Percentiles rank a stretch among this genome's conserved stretches.
Conservation (phyloP, 2,329 filamentous ascomycete genomes). For the Calonectria leucothoes region DNA sequence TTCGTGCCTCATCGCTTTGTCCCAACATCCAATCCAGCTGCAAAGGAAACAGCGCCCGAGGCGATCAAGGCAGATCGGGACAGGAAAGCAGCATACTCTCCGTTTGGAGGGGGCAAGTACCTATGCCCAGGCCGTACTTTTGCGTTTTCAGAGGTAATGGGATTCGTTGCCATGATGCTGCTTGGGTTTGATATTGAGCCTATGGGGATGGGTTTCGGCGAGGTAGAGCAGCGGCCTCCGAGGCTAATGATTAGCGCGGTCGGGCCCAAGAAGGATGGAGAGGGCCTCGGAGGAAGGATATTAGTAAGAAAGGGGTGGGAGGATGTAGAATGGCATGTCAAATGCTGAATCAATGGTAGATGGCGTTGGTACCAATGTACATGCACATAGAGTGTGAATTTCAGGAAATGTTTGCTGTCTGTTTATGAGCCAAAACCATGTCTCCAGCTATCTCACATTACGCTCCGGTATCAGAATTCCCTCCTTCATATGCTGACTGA, state of each 20-base stretch:
- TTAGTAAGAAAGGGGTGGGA: constrained; percentile 28
- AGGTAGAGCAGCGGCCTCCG: constrained; percentile 29
- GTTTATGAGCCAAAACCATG: neutral
- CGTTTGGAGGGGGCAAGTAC: constrained; percentile 49
- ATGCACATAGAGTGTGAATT: neutral
- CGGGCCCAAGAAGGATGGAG: constrained; percentile 30
- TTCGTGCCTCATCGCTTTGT: constrained; percentile 43
- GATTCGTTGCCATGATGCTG: constrained; percentile 43
- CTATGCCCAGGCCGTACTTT: constrained; percentile 49
- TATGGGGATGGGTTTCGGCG: constrained; percentile 27
- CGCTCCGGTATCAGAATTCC: neutral
- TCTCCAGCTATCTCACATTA: neutral
- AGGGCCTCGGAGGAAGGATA: constrained; percentile 31
- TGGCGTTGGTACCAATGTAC: neutral
- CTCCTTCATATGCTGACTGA: neutral
- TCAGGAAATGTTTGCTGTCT: neutral
- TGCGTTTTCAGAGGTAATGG: constrained; percentile 48
- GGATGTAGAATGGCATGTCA: constrained; percentile 33
- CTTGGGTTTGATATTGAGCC: constrained; percentile 46
- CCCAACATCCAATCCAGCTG: neutral
- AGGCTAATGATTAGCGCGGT: constrained; percentile 31
- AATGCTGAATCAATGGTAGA: constrained; percentile 24
- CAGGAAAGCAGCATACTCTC: constrained; percentile 41
- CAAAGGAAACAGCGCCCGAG: constrained; percentile 2
- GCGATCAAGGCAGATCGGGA: constrained; percentile 21